Evolutionary conservation across 164 flowering plant species (phyloP).

Genomic region (Liquidambar formosana): DNA sequence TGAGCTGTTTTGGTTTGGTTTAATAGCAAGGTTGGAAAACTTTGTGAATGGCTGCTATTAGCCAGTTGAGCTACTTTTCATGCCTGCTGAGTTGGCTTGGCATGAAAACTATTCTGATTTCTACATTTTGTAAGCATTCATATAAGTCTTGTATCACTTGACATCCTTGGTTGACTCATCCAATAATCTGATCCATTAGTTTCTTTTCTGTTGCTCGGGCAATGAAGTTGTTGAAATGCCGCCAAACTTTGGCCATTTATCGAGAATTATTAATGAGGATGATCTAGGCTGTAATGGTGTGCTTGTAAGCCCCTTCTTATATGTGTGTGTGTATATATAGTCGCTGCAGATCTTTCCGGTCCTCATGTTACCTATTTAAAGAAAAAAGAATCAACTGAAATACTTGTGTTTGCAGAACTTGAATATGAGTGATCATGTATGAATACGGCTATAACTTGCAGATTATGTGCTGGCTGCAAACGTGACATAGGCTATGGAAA

Average conservation of each 20-base stretch:
- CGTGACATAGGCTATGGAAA: constrained; percentile 69
- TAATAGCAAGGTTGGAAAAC: no score
- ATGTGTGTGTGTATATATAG: background rate
- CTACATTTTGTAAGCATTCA: background rate
- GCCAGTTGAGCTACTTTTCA: background rate
- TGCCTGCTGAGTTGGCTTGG: background rate
- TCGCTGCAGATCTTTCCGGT: background rate
- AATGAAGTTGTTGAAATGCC: background rate
- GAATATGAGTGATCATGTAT: constrained; percentile 2
- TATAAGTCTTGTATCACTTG: background rate
- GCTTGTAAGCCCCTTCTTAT: constrained; percentile 1
- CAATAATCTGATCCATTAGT: background rate
- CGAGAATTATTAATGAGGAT: background rate
- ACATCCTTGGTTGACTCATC: background rate
- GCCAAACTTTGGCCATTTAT: constrained; percentile 1
- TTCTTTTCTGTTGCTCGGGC: background rate
- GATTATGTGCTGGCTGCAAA: constrained; percentile 85
- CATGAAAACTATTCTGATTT: no score
- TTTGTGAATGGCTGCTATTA: background rate
- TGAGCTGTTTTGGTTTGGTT: background rate
- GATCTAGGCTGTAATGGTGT: constrained; percentile 4
- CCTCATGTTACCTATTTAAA: background rate
- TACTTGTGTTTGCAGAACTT: background rate
- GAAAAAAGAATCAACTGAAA: background rate
- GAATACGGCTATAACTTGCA: constrained; percentile 25